Conservation (phyloP, 108 stramenopile genomes). For the Discostella pseudostelligera region DNA sequence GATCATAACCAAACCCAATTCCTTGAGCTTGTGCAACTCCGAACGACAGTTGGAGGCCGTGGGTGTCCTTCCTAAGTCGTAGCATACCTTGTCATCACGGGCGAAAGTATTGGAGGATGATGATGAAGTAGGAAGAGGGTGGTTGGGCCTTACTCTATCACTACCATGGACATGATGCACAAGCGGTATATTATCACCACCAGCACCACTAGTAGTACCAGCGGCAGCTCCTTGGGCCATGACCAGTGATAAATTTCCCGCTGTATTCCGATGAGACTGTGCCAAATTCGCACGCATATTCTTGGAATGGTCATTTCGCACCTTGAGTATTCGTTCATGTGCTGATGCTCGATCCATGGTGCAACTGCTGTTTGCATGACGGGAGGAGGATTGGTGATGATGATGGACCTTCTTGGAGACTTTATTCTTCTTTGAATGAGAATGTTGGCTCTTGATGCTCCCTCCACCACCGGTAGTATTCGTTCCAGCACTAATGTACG, state of each 20-base stretch:
- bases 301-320: constrained; percentile 19
- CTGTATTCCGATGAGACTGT: constrained; percentile 22
- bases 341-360: constrained; percentile 38
- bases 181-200: constrained; percentile 7
- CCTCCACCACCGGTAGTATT: not conserved
- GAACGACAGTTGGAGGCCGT: constrained; percentile 33
- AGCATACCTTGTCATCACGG: not conserved
- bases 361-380: constrained; percentile 19
- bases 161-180: constrained; percentile 11
- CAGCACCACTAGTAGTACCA: not conserved
- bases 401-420: not conserved
- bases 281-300: constrained; percentile 27
- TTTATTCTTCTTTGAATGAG: not conserved
- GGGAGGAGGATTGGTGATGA: not conserved
- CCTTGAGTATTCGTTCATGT: constrained; percentile 33
- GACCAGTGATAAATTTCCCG: constrained; percentile 10
- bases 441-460: constrained; percentile 6
- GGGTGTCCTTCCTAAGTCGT: constrained; percentile 23
- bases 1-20: not conserved
- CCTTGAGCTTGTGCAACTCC: constrained; percentile 3
- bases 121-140: not conserved
- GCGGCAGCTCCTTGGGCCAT: not conserved
- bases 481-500: constrained; percentile 7
- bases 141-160: not conserved
- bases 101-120: not conserved